phyloP scores from a whole-genome alignment of 1,139 yeast genomes.

The Taiozyma sp. region DNA sequence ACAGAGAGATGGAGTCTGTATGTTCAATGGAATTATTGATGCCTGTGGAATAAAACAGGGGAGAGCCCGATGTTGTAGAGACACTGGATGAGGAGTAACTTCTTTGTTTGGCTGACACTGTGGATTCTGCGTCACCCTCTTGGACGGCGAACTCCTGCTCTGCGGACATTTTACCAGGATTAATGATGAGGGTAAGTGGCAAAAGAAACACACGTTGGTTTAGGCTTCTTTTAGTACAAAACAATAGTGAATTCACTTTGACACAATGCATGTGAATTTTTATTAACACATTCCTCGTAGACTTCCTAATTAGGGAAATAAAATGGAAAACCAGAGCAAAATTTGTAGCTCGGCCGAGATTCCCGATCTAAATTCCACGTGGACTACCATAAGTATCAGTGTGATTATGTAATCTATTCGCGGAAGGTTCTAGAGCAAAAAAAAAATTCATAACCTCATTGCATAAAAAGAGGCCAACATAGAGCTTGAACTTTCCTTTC shows the following conservation, averaged over 20 bases:
- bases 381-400: not conserved
- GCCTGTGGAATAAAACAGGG: slow-evolving; percentile 16
- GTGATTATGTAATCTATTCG: not conserved
- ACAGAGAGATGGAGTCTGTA: slow-evolving; percentile 28
- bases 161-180: not conserved
- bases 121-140: not conserved
- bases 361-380: too few species aligned
- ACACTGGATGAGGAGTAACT: slow-evolving; percentile 10
- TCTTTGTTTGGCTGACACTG: slow-evolving; percentile 1
- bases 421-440: not conserved
- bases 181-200: not conserved
- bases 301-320: not conserved
- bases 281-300: not conserved
- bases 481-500: not conserved
- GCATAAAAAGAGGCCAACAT: not conserved
- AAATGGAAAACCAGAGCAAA: not conserved
- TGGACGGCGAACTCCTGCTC: not conserved
- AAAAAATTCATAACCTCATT: not conserved
- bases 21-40: slow-evolving; percentile 14
- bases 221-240: too few species aligned
- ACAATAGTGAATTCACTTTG: not conserved
- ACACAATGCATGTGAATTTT: not conserved
- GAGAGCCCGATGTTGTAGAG: slow-evolving; percentile 18
- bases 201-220: not conserved
- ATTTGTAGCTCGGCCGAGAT: not conserved